Percentiles rank a stretch among this genome's conserved stretches.
These are phyloP conservation scores for Sporothrix humicola DNA, from an alignment of 2,329 filamentous ascomycete species.

Conservation along the genomic window DNA sequence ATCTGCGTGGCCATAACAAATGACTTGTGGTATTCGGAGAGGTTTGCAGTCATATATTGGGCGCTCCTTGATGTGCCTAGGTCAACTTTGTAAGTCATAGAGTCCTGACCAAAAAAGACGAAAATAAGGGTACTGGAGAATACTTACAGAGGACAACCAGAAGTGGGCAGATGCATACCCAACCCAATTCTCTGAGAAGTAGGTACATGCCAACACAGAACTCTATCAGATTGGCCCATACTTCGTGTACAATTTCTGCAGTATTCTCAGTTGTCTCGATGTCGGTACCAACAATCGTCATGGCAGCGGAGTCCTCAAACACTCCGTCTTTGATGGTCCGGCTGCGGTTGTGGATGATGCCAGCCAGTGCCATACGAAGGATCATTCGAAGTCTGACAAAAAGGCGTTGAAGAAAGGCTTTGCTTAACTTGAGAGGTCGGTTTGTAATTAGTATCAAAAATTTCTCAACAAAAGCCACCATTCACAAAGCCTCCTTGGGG, in stretches of 20 bases:
- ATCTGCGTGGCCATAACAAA: conserved; percentile 9
- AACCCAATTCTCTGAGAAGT: neutral
- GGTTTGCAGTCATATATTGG: neutral
- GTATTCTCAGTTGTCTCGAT: neutral
- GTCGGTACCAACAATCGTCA: neutral
- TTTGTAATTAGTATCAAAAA: neutral
- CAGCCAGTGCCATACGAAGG: neutral
- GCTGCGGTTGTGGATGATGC: conserved; percentile 2
- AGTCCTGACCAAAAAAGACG: no score
- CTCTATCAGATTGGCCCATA: neutral
- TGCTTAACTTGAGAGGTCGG: neutral
- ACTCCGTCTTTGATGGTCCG: neutral
- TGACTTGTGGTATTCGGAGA: conserved; percentile 1
- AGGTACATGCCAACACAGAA: conserved; percentile 1
- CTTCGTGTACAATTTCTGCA: neutral
- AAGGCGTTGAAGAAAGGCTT: neutral
- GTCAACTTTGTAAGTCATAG: neutral
- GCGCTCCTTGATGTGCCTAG: neutral
- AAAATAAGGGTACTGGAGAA: neutral
- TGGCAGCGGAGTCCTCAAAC: neutral
- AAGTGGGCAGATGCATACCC: neutral
- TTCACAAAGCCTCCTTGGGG: neutral
- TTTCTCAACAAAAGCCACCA: no score
- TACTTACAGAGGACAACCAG: conserved; percentile 5
- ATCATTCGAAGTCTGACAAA: neutral